Evolutionary conservation across 2,329 filamentous ascomycete genomes (phyloP).

Genomic region (Fusarium xylarioides): DNA sequence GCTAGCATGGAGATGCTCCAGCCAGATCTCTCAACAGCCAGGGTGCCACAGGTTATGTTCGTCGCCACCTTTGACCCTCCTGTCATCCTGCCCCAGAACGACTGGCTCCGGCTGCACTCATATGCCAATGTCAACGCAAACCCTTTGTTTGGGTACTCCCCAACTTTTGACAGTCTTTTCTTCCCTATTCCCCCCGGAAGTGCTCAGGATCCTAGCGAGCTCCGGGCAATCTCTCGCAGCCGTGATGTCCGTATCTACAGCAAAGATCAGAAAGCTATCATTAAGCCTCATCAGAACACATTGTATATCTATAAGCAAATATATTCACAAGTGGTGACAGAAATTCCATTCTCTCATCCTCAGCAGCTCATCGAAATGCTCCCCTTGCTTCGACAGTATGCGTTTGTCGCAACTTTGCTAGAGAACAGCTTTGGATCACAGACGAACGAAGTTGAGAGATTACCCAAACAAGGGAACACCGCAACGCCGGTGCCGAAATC

Average conservation of each 20-base stretch:
- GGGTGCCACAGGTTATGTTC: conserved; percentile 77
- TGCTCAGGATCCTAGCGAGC: conserved; percentile 65
- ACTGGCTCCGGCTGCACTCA: conserved; percentile 70
- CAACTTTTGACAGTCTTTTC: conserved; percentile 66
- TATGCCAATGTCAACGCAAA: conserved; percentile 60
- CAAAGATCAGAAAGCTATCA: conserved; percentile 41
- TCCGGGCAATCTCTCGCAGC: conserved; percentile 62
- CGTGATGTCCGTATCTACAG: conserved; percentile 57
- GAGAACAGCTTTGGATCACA: conserved; percentile 65
- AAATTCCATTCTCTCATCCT: conserved; percentile 81
- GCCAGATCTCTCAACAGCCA: conserved; percentile 55
- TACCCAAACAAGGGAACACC: not conserved
- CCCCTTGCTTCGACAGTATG: conserved; percentile 79
- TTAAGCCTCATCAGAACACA: conserved; percentile 63
- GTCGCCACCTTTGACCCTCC: conserved; percentile 79
- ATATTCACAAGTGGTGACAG: conserved; percentile 71
- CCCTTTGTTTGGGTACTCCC: conserved; percentile 46
- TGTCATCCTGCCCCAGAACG: conserved; percentile 71
- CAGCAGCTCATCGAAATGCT: conserved; percentile 78
- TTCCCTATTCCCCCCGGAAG: conserved; percentile 63
- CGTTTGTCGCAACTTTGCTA: conserved; percentile 72
- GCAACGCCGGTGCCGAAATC: not conserved
- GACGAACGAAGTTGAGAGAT: conserved; percentile 35
- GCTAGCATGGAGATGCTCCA: conserved; percentile 63
- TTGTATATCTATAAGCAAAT: conserved; percentile 78